These are phyloP conservation scores for Globisporangium mamillatum DNA, from an alignment of 352 stramenopile genomes.

Conservation along the genomic window DNA sequence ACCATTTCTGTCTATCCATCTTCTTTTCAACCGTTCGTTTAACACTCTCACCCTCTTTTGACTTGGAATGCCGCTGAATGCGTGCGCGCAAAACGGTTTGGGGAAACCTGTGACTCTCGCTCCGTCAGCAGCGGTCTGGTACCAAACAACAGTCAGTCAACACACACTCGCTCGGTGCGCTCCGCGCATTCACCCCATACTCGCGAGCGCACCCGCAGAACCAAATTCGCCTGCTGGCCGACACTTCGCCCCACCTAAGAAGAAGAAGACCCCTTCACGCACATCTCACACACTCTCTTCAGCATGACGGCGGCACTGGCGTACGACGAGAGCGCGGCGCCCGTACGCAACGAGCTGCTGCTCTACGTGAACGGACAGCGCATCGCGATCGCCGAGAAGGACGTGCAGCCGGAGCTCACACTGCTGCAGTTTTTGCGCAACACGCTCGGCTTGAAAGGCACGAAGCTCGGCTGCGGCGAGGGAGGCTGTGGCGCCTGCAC, in stretches of 20 bases:
- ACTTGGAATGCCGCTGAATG: not conserved
- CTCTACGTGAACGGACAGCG: conserved; percentile 78
- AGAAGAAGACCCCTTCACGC: conserved; percentile 1
- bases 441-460: conserved; percentile 68
- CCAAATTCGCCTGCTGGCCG: conserved; percentile 2
- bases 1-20: not conserved
- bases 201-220: conserved; percentile 1
- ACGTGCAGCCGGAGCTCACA: conserved; percentile 70
- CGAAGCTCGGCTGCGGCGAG: conserved; percentile 92
- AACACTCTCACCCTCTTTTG: not conserved
- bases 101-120: conserved; percentile 7
- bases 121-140: not conserved
- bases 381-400: conserved; percentile 40
- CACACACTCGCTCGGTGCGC: not conserved
- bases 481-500: conserved; percentile 96
- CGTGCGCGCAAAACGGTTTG: not conserved
- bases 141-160: not conserved
- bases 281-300: not conserved
- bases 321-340: conserved; percentile 9
- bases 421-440: conserved; percentile 83
- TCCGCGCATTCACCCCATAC: not conserved
- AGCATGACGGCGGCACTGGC: conserved; percentile 3
- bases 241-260: not conserved
- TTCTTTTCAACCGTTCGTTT: not conserved
- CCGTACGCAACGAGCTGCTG: conserved; percentile 50